Evolutionary conservation across 176 grass and related monocot species (phyloP).

Genomic region (Triticum monococcum): DNA sequence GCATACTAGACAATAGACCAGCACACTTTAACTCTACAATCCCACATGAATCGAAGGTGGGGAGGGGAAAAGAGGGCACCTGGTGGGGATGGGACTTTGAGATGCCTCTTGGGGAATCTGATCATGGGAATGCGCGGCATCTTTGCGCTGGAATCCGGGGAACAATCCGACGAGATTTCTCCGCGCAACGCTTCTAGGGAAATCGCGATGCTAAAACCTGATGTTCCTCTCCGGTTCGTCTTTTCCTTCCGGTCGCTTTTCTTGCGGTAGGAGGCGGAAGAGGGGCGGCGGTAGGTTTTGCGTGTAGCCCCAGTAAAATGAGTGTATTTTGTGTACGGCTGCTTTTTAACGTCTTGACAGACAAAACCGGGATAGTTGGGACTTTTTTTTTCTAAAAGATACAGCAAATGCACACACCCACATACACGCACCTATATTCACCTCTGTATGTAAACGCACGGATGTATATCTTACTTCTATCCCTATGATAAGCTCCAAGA

Average conservation of each 20-base stretch:
- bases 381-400: too few species aligned
- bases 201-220: not conserved
- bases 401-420: too few species aligned
- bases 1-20: not conserved
- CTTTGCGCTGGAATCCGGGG: slow-evolving; percentile 4
- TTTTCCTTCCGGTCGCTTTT: not conserved
- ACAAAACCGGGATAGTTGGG: too few species aligned
- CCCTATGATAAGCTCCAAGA: too few species aligned
- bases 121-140: slow-evolving; percentile 74
- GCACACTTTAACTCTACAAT: slow-evolving; percentile 1
- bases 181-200: not conserved
- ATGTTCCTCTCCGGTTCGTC: not conserved
- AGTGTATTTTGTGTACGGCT: not conserved
- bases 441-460: too few species aligned
- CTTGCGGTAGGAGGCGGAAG: not conserved
- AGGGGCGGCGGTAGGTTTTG: not conserved
- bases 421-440: too few species aligned
- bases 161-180: too few species aligned
- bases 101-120: slow-evolving; percentile 58
- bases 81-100: slow-evolving; percentile 39
- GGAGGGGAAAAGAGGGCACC: slow-evolving; percentile 11
- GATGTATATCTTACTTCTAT: too few species aligned
- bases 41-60: not conserved
- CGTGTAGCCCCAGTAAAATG: not conserved
- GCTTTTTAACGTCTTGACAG: not conserved